Evolutionary conservation across 2,329 filamentous ascomycete genomes (phyloP).

Genomic region (Xylariomycetidae sp.): DNA sequence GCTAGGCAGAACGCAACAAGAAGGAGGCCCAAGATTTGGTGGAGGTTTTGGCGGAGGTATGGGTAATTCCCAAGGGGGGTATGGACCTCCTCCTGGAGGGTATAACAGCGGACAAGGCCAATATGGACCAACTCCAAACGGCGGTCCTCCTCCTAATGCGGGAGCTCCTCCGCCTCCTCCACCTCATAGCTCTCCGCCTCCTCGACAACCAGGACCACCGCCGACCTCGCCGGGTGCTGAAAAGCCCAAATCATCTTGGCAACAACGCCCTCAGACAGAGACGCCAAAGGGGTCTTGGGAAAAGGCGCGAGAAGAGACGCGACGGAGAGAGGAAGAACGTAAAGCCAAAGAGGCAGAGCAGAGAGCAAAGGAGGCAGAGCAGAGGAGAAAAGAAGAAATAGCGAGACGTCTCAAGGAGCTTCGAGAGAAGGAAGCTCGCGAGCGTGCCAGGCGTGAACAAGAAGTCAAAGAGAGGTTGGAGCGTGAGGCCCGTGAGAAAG

Average conservation of each 20-base stretch:
- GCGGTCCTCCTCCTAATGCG: conserved; percentile 20
- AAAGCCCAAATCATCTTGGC: conserved; percentile 34
- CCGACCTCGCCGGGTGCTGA: conserved; percentile 21
- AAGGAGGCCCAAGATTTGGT: conserved; percentile 27
- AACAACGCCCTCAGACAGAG: conserved; percentile 25
- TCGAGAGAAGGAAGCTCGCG: conserved; percentile 44
- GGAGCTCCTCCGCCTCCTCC: conserved; percentile 32
- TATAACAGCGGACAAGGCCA: conserved; percentile 15
- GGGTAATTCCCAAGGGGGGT: conserved; percentile 14
- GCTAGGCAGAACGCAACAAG: conserved; percentile 60
- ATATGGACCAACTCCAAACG: conserved; percentile 12
- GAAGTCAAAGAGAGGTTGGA: conserved; percentile 32
- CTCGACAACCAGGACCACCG: conserved; percentile 20
- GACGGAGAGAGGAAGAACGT: conserved; percentile 59
- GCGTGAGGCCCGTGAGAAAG: conserved; percentile 30
- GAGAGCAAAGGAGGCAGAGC: conserved; percentile 56
- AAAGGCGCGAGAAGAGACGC: conserved; percentile 63
- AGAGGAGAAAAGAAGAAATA: conserved; percentile 54
- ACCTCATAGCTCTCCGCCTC: conserved; percentile 28
- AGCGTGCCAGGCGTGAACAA: conserved; percentile 27
- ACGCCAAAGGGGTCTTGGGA: conserved; percentile 56
- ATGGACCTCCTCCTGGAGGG: conserved; percentile 19
- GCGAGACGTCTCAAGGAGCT: conserved; percentile 48
- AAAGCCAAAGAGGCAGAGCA: conserved; percentile 57
- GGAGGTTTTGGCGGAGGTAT: conserved; percentile 13